These are phyloP conservation scores for Rhododendron griersonianum DNA, from an alignment of 148 eudicot genomes.

Conservation along the genomic window DNA sequence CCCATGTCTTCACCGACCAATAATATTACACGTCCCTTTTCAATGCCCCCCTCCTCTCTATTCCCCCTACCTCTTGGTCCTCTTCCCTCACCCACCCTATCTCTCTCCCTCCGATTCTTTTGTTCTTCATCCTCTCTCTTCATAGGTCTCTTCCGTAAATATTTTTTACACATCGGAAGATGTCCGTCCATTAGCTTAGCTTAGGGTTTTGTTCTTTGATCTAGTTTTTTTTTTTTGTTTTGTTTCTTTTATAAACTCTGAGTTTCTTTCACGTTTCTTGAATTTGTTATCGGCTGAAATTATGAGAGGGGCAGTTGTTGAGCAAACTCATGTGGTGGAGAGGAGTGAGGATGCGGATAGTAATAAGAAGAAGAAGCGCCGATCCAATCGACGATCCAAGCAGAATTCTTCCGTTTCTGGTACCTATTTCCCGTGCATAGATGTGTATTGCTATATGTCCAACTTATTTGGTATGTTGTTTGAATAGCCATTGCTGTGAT, in stretches of 20 bases:
- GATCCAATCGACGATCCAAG: slow-evolving; percentile 56
- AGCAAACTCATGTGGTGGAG: slow-evolving; percentile 20
- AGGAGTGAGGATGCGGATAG: slow-evolving; percentile 27
- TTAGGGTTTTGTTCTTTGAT: slow-evolving; percentile 1
- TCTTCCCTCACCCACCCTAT: slow-evolving; percentile 3
- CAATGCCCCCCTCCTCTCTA: slow-evolving; percentile 2
- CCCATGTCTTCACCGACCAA: slow-evolving; percentile 57
- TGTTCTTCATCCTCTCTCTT: slow-evolving; percentile 6
- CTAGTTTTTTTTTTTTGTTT: neutral
- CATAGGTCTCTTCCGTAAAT: slow-evolving; percentile 39
- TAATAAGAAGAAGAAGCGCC: slow-evolving; percentile 65
- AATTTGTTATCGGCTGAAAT: slow-evolving; percentile 5
- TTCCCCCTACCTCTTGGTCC: slow-evolving; percentile 6
- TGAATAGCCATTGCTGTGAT: neutral
- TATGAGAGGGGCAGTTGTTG: slow-evolving; percentile 37
- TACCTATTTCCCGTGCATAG: slow-evolving; percentile 11
- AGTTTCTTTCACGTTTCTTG: neutral
- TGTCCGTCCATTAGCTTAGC: slow-evolving; percentile 16
- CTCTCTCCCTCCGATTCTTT: slow-evolving; percentile 9
- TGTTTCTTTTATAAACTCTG: neutral
- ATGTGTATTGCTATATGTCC: neutral
- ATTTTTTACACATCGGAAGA: slow-evolving; percentile 40
- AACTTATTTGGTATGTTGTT: neutral
- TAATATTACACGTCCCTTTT: slow-evolving; percentile 24
- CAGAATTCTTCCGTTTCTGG: slow-evolving; percentile 47